Evolutionary conservation across 1,139 yeast species (phyloP).

Genomic region (Candida tropicalis): DNA sequence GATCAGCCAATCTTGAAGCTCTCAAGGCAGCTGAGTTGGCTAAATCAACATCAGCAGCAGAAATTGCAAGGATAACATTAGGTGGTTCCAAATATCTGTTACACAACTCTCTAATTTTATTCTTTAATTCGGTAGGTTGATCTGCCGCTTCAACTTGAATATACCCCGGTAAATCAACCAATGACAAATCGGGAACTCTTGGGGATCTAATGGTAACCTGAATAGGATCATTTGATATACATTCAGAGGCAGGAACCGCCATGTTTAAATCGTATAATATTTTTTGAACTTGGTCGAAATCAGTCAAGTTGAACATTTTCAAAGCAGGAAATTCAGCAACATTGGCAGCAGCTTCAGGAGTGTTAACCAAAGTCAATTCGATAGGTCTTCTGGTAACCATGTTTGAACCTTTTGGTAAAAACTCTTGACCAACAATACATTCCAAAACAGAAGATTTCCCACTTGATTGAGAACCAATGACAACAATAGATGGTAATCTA

Average conservation of each 20-base stretch:
- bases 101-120: slow-evolving; percentile 77
- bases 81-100: slow-evolving; percentile 87
- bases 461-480: slow-evolving; percentile 95
- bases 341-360: slow-evolving; percentile 81
- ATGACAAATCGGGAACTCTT: slow-evolving; percentile 86
- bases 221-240: slow-evolving; percentile 89
- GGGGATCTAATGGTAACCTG: slow-evolving; percentile 91
- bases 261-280: slow-evolving; percentile 83
- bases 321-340: slow-evolving; percentile 94
- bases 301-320: slow-evolving; percentile 78
- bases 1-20: slow-evolving; percentile 92
- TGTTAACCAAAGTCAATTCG: slow-evolving; percentile 86
- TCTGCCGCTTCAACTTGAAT: slow-evolving; percentile 97
- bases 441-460: slow-evolving; percentile 96
- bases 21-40: slow-evolving; percentile 94
- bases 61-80: slow-evolving; percentile 90
- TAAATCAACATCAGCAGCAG: slow-evolving; percentile 97
- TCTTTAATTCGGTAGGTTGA: slow-evolving; percentile 84
- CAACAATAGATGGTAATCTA: slow-evolving; percentile 91
- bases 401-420: slow-evolving; percentile 89
- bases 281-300: slow-evolving; percentile 85
- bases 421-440: slow-evolving; percentile 92
- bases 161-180: slow-evolving; percentile 96
- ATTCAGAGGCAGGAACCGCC: slow-evolving; percentile 86
- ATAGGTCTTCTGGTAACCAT: slow-evolving; percentile 97